Percentiles rank a stretch among this genome's conserved stretches.
phyloP scores from a whole-genome alignment of 2,329 filamentous ascomycete genomes.

The Trichoderma harzianum region DNA sequence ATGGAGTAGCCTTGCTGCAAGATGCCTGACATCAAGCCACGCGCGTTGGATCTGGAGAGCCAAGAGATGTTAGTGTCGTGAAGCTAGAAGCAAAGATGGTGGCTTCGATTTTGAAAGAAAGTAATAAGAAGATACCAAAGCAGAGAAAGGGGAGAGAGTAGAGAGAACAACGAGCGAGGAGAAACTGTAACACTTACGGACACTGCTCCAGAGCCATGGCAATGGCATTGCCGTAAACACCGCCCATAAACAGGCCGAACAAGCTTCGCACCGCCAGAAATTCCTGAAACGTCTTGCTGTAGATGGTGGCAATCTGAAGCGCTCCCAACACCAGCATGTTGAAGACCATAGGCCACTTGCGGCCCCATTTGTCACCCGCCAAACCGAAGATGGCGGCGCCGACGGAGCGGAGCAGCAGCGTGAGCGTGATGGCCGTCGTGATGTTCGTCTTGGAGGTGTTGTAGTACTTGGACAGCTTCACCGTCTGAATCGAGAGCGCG shows the following conservation, averaged over 20 bases:
- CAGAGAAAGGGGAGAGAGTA: not conserved
- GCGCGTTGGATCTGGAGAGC: constrained; percentile 52
- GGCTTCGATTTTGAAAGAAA: not conserved
- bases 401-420: constrained; percentile 68
- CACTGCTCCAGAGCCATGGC: constrained; percentile 75
- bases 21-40: constrained; percentile 79
- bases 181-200: constrained; percentile 45
- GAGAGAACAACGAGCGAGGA: not conserved
- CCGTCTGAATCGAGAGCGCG: constrained; percentile 73
- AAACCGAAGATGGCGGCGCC: constrained; percentile 75
- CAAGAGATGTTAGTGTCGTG: constrained; percentile 21
- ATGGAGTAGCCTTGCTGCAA: constrained; percentile 79
- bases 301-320: constrained; percentile 73
- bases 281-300: constrained; percentile 65
- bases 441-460: constrained; percentile 59
- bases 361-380: constrained; percentile 73
- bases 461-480: constrained; percentile 59
- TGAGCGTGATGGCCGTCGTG: constrained; percentile 73
- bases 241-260: constrained; percentile 78
- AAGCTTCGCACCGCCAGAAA: constrained; percentile 72
- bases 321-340: constrained; percentile 72
- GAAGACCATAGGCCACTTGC: constrained; percentile 79
- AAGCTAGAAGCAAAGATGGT: not conserved
- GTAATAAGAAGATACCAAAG: no score
- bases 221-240: constrained; percentile 74